Evolutionary conservation across 148 eudicot genomes (phyloP).

Genomic region (Rhododendron ferrugineum): DNA sequence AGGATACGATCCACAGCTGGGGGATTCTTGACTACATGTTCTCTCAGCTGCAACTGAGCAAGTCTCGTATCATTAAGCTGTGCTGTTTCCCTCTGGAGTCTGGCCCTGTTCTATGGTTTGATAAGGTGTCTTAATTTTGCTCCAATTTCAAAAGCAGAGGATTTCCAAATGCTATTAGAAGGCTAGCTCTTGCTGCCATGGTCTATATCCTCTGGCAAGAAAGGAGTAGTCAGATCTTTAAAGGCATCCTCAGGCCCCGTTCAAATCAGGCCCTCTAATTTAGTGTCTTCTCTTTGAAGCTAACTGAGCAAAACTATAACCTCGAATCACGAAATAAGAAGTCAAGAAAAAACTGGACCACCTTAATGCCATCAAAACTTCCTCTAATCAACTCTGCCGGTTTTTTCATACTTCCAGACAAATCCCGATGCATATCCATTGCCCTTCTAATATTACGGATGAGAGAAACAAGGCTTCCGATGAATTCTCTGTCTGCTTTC

Average conservation of each 20-base stretch:
- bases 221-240: too few relatives aligned
- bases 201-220: neutral
- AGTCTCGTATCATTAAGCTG: neutral
- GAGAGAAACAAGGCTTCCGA: slow-evolving; percentile 42
- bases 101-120: neutral
- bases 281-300: neutral
- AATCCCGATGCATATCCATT: slow-evolving; percentile 35
- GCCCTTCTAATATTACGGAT: slow-evolving; percentile 34
- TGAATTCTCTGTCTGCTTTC: slow-evolving; percentile 64
- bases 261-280: neutral
- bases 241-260: neutral
- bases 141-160: neutral
- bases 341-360: slow-evolving; percentile 12
- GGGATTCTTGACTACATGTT: neutral
- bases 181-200: neutral
- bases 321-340: neutral
- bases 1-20: neutral
- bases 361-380: slow-evolving; percentile 82
- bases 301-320: neutral
- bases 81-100: neutral
- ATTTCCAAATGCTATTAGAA: neutral
- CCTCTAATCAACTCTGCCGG: slow-evolving; percentile 70
- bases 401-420: slow-evolving; percentile 28
- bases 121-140: neutral
- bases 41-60: neutral